These are phyloP conservation scores for Botrytis cinerea DNA, from an alignment of 2,329 filamentous ascomycete genomes.

Conservation along the genomic window DNA sequence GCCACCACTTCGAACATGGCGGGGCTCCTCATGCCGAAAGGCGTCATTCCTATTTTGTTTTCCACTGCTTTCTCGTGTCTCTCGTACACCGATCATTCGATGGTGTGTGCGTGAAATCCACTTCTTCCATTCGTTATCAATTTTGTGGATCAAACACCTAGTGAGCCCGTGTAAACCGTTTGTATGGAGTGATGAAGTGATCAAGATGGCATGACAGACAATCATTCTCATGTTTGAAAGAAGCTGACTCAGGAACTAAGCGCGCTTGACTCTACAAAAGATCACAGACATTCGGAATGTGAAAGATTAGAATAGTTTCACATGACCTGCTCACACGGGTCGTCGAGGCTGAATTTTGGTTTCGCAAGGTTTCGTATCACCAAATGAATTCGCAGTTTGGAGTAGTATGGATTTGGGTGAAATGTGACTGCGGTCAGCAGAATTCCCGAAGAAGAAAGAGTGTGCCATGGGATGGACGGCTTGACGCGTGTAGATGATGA, in stretches of 20 bases:
- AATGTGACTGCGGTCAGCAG: conserved; percentile 20
- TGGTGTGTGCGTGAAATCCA: conserved; percentile 19
- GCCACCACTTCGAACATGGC: conserved; percentile 5
- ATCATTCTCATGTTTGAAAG: conserved; percentile 4
- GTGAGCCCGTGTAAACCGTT: conserved; percentile 11
- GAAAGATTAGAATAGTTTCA: conserved; percentile 16
- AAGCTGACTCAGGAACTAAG: conserved; percentile 8
- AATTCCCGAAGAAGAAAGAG: neutral
- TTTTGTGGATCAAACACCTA: conserved; percentile 9
- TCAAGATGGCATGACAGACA: conserved; percentile 17
- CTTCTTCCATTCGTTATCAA: conserved; percentile 21
- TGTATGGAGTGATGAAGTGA: conserved; percentile 20
- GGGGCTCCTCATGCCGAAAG: conserved; percentile 23
- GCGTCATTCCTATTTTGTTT: conserved; percentile 22
- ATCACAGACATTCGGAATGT: conserved; percentile 12
- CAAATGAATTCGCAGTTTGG: neutral
- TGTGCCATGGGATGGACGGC: neutral
- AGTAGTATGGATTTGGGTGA: neutral
- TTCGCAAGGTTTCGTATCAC: conserved; percentile 7
- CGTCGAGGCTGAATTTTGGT: conserved; percentile 19
- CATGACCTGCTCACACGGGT: conserved; percentile 23
- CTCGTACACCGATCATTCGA: conserved; percentile 2
- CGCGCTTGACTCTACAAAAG: conserved; percentile 22
- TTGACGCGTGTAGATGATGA: conserved; percentile 13
- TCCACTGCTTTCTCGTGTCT: conserved; percentile 13